Conservation (phyloP, 345 rosid genomes). For the Camelina hispida region DNA sequence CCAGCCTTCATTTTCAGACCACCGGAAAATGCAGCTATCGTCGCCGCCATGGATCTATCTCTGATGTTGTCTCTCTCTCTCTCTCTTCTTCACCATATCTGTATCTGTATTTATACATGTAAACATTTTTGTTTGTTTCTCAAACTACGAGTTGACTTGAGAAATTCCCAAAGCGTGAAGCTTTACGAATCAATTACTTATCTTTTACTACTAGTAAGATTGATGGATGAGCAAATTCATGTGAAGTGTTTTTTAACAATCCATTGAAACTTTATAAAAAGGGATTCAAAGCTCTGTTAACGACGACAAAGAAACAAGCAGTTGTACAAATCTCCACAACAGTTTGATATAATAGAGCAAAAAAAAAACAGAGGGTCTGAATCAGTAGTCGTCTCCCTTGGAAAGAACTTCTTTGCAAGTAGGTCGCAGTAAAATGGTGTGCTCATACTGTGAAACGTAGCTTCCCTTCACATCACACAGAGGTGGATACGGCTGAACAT, state of each 20-base stretch:
- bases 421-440: slow-evolving; percentile 88
- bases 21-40: slow-evolving; percentile 36
- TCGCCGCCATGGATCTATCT: slow-evolving; percentile 39
- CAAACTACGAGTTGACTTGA: background rate
- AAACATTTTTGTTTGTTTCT: background rate
- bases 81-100: slow-evolving; percentile 17
- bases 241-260: background rate
- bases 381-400: slow-evolving; percentile 83
- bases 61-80: background rate
- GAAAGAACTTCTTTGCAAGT: slow-evolving; percentile 97
- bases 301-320: background rate
- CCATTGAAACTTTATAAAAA: background rate
- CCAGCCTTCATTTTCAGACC: slow-evolving; percentile 41
- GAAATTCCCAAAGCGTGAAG: background rate
- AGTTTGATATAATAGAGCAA: slow-evolving; percentile 28
- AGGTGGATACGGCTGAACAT: slow-evolving; percentile 85
- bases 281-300: slow-evolving; percentile 30
- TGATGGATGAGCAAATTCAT: slow-evolving; percentile 2
- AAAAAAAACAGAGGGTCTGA: background rate
- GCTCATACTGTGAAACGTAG: slow-evolving; percentile 92
- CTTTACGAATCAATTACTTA: background rate
- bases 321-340: slow-evolving; percentile 32
- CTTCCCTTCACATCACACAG: slow-evolving; percentile 88
- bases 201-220: background rate
- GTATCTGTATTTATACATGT: background rate